Conservation (phyloP, 495 filamentous ascomycete genomes). For the Rhypophila decipiens region DNA sequence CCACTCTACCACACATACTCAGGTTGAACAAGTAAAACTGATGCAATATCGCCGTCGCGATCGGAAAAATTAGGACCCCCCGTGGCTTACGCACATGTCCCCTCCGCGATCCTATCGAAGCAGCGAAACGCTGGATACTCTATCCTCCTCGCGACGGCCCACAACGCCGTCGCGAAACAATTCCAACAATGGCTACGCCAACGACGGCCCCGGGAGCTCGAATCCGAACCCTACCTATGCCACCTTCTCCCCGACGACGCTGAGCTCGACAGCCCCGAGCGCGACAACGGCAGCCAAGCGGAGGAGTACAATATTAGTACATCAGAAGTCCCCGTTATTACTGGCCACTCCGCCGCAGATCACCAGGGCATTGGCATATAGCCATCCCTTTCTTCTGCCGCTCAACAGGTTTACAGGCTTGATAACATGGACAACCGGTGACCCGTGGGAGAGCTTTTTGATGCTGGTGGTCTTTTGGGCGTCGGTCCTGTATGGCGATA, state of each 20-base stretch:
- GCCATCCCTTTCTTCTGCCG: constrained; percentile 84
- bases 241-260: constrained; percentile 73
- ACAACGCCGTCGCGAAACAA: constrained; percentile 19
- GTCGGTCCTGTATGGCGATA: constrained; percentile 76
- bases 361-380: constrained; percentile 86
- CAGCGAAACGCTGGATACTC: constrained; percentile 27
- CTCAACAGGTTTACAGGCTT: constrained; percentile 78
- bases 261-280: constrained; percentile 45
- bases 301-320: constrained; percentile 85
- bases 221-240: constrained; percentile 27
- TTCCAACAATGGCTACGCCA: constrained; percentile 15
- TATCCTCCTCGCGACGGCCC: constrained; percentile 10
- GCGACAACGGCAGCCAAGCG: constrained; percentile 64
- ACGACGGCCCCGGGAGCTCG: constrained; percentile 18
- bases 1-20: not conserved
- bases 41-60: constrained; percentile 14
- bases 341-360: constrained; percentile 91
- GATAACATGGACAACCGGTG: constrained; percentile 85
- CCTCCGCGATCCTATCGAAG: constrained; percentile 29
- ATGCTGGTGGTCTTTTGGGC: constrained; percentile 81
- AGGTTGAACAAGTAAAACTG: constrained; percentile 5
- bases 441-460: constrained; percentile 96
- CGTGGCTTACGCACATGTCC: constrained; percentile 47
- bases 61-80: constrained; percentile 31
- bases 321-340: constrained; percentile 90